Conservation (phyloP, 441 rosid species). For the Francoa sonchifolia region DNA sequence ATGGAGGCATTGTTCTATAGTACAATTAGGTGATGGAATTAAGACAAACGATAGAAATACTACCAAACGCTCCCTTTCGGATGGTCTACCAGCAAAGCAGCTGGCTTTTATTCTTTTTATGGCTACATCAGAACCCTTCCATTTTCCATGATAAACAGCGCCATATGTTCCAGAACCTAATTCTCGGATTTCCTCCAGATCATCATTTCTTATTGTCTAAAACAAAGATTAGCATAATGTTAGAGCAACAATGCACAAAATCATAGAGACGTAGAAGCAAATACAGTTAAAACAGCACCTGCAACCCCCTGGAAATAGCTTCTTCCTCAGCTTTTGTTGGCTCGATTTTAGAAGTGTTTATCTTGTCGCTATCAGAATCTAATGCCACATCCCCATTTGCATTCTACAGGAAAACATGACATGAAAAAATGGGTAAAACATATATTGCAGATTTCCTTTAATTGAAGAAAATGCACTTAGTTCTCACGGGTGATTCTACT, state of each 20-base stretch:
- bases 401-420: conserved; percentile 32
- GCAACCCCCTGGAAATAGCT: conserved; percentile 83
- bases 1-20: conserved; percentile 1
- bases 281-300: conserved; percentile 22
- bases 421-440: conserved; percentile 14
- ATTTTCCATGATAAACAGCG: conserved; percentile 88
- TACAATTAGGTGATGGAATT: conserved; percentile 1
- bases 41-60: conserved; percentile 12
- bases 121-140: conserved; percentile 97
- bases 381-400: conserved; percentile 46
- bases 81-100: conserved; percentile 92
- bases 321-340: conserved; percentile 92
- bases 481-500: conserved; percentile 56
- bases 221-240: conserved; percentile 14
- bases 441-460: conserved; percentile 10
- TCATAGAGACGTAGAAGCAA: no score
- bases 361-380: conserved; percentile 54
- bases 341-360: conserved; percentile 60
- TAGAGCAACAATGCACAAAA: conserved; percentile 6
- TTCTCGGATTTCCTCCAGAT: conserved; percentile 84
- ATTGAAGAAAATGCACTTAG: conserved; percentile 11
- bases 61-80: conserved; percentile 94
- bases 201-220: conserved; percentile 76
- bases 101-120: conserved; percentile 94
- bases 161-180: conserved; percentile 89